Base-by-base conservation (phyloP, 352 stramenopile species). In the Pythium biforme region DNA sequence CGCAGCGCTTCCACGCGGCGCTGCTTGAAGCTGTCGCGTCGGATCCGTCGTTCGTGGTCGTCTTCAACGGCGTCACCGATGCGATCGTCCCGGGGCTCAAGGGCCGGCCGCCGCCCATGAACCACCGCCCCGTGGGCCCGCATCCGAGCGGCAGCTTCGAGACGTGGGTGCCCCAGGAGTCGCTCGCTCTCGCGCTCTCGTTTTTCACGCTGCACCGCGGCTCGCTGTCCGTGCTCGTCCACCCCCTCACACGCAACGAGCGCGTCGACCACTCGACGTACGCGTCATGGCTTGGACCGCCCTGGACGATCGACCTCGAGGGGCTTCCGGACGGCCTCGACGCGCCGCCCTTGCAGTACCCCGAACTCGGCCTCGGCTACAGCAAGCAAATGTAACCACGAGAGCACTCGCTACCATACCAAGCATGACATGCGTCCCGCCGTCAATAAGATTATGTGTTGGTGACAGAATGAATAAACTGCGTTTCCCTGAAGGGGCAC, bases 131-230 rank as follows among this genome's bases (percentile, higher is more conserved):
- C 3, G 74, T 89, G 33, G 81, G 79, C 0, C 83, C 81, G 22
- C 81, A 92, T 39, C 71, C 76, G 31, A 84, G 76, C 50, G 77
- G 81, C 40, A 86, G 73, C 54, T 90, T 89, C 59, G 83, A 91
- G 66, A 77, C 77, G 25, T 91, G 83, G 83, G 78, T 75, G 23
- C 83, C 83, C 0, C 67, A 63, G 48, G 81, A 92, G 56, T 83
- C 79, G 19, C 76, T 90, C 33, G 74, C 77, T 14, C 66, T 64
- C 15, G 76, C 78, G 43, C 68, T 84, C 11, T 82, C 75, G n/a
- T 90, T 76, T 71, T 88, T 92, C 68, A 87, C 79, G 55, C 55
- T 83, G 11, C 57, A 90, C 55, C 81, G 81, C 20, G 77, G 77
- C 20, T 76, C 69, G 37, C 78, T 90, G 22, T 83, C 70, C 25